Base-by-base conservation (phyloP, 2,329 filamentous ascomycete species). In the Rhinocladiella similis region DNA sequence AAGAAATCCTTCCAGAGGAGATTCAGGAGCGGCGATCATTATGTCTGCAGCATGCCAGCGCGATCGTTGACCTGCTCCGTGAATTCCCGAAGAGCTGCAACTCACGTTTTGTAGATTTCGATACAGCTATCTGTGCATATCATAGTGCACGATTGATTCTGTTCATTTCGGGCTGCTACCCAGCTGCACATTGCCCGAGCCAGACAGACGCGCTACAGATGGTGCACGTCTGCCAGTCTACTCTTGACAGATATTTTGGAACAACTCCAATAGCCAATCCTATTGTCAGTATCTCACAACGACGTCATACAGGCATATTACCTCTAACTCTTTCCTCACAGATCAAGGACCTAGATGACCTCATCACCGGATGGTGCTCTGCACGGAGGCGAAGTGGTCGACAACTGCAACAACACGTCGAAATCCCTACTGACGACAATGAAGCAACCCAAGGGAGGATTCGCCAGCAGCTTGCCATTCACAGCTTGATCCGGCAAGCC, bases 51-150 rank as follows among this genome's bases (percentile, higher is more conserved):
- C 57, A 60, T 47, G 57, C 57, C 5, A 35, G 51, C 6, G 52
- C 53, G 20, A 57, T 60, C 35, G 54, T 60, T 6, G 41, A 57
- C 14, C 55, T 60, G 14, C 47, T 60, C 16, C n/a, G 43, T 19
- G 57, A 56, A 3, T 60, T 60, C 36, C 54, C 54, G 13, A 45
- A 56, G 47, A 50, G 56, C 29, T 60, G 53, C 43, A 47, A 39
- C 3, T 47, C 48, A 5, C 54, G 41, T 35, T 42, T 47, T 3
- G 47, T 60, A 9, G 57, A 60, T 47, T 60, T 52, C 33, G 57
- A 60, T 45, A 57, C 51, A 5, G 57, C 57, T 6, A 52, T 57
- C 18, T 53, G 54, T 41, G 57, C 57, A 16, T 60, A 57, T 42
- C 57, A 60, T 16, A 56, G 53, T 22, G 43, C 54, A 13, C 50